These are phyloP conservation scores for Gaeumannomyces sp. DNA, from an alignment of 2,329 filamentous ascomycete genomes.

Conservation along the genomic window DNA sequence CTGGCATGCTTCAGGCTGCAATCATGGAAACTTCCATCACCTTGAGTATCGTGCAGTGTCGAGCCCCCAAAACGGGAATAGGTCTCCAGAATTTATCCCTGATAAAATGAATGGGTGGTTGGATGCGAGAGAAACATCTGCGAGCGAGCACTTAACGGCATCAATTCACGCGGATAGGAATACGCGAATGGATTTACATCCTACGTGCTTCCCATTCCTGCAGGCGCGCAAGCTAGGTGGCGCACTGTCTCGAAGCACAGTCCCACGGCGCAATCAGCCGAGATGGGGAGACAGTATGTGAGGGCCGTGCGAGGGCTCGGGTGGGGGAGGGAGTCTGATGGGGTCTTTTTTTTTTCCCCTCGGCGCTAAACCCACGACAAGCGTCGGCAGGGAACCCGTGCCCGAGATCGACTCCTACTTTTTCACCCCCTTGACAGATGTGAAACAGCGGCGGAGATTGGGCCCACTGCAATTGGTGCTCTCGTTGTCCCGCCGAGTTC, in stretches of 20 bases:
- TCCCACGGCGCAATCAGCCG: not conserved
- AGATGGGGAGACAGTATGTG: no score
- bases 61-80: no score
- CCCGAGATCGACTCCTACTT: conserved; percentile 5
- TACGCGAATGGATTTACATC: not conserved
- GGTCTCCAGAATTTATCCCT: no score
- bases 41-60: no score
- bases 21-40: no score
- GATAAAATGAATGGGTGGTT: no score
- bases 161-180: not conserved
- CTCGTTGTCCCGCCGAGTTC: not conserved
- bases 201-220: not conserved
- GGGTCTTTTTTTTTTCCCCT: not conserved
- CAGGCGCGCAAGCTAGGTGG: not conserved
- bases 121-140: no score
- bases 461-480: not conserved
- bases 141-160: not conserved
- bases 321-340: no score
- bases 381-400: not conserved
- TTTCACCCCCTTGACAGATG: conserved; percentile 3
- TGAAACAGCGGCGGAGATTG: conserved; percentile 6
- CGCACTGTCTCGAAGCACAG: not conserved
- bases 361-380: not conserved
- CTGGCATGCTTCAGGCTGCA: no score
- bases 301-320: not conserved